These are phyloP conservation scores for Suhomyces yuchorum DNA, from an alignment of 1,139 yeast species.

Conservation along the genomic window DNA sequence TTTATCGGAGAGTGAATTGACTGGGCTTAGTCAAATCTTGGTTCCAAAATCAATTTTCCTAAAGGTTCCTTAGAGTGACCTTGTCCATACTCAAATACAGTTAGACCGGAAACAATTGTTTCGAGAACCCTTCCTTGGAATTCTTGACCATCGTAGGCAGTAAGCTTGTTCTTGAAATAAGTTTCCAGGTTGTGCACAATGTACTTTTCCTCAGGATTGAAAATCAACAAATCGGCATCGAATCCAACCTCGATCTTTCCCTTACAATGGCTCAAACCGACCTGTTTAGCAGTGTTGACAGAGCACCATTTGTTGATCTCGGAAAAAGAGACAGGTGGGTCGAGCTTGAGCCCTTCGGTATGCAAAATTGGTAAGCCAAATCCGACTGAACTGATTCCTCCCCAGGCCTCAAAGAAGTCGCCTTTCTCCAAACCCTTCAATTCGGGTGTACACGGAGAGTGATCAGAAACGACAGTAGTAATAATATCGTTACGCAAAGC, in stretches of 20 bases:
- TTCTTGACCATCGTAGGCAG: slow-evolving; percentile 77
- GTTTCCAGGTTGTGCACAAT: slow-evolving; percentile 59
- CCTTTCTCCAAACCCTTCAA: slow-evolving; percentile 80
- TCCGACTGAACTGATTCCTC: slow-evolving; percentile 94
- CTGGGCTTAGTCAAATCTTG: slow-evolving; percentile 35
- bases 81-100: slow-evolving; percentile 57
- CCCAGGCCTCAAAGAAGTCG: slow-evolving; percentile 93
- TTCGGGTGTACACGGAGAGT: slow-evolving; percentile 94
- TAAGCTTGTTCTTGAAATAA: slow-evolving; percentile 78
- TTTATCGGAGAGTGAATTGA: too few relatives aligned
- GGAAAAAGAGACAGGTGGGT: slow-evolving; percentile 54
- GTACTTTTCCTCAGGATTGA: slow-evolving; percentile 65
- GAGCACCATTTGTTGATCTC: slow-evolving; percentile 81
- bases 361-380: slow-evolving; percentile 79
- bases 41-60: slow-evolving; percentile 64
- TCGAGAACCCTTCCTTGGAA: slow-evolving; percentile 74
- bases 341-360: slow-evolving; percentile 66
- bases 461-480: slow-evolving; percentile 91
- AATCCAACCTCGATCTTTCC: slow-evolving; percentile 71
- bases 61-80: slow-evolving; percentile 60
- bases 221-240: slow-evolving; percentile 86
- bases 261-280: slow-evolving; percentile 71
- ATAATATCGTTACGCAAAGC: slow-evolving; percentile 68
- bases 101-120: slow-evolving; percentile 74
- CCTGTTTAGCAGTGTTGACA: slow-evolving; percentile 80